Percentiles rank a stretch among this genome's conserved stretches.
phyloP scores from a whole-genome alignment of 345 rosid genomes.

The Boechera retrofracta region DNA sequence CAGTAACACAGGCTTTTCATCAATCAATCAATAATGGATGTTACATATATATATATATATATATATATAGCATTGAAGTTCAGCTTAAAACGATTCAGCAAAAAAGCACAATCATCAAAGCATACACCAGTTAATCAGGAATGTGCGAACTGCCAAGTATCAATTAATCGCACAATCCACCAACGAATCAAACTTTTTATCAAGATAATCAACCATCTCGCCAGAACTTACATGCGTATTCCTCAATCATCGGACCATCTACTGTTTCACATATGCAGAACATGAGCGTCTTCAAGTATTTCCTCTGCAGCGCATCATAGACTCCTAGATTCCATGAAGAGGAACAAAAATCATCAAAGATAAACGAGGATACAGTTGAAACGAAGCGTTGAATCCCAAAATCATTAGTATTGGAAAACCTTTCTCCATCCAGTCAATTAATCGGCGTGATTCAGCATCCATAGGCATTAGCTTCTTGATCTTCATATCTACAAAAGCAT shows the following conservation, averaged over 20 bases:
- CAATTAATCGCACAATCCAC: background rate
- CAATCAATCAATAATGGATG: constrained; percentile 32
- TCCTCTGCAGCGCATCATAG: constrained; percentile 89
- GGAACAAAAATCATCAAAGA: constrained; percentile 23
- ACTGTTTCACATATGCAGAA: constrained; percentile 83
- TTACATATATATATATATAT: background rate
- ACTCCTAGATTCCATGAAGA: constrained; percentile 58
- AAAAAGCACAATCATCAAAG: background rate
- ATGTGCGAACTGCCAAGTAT: background rate
- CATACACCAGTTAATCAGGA: background rate
- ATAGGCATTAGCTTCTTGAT: constrained; percentile 97
- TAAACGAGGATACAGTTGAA: background rate
- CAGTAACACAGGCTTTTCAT: constrained; percentile 43
- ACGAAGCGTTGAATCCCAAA: background rate
- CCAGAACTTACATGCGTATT: constrained; percentile 72
- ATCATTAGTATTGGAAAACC: constrained; percentile 45
- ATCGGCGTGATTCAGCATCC: constrained; percentile 91
- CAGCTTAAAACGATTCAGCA: background rate
- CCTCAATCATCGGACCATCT: constrained; percentile 89
- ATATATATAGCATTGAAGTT: background rate
- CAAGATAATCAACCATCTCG: background rate
- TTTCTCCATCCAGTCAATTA: constrained; percentile 99
- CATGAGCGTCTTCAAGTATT: constrained; percentile 84
- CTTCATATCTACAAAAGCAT: constrained; percentile 69
- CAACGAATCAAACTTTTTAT: background rate